Percentiles rank a stretch among this genome's conserved stretches.
These are phyloP conservation scores for Picochlorum sp. DNA, from an alignment of 139 green algal species.

Conservation along the genomic window DNA sequence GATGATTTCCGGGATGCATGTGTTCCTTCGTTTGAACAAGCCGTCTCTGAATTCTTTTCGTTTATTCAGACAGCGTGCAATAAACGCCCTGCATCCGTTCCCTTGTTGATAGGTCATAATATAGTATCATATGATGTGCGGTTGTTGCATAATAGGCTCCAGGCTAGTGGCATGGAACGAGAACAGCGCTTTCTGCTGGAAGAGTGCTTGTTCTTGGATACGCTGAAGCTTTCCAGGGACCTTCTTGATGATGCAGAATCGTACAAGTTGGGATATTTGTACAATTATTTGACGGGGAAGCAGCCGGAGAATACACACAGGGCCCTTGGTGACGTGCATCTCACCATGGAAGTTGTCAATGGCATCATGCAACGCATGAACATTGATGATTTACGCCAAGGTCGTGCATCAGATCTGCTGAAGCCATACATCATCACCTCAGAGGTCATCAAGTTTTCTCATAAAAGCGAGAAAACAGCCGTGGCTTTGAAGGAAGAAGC, in stretches of 20 bases:
- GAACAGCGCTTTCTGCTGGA: conserved; percentile 21
- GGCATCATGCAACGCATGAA: neutral
- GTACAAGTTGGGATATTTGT: conserved; percentile 5
- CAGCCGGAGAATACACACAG: neutral
- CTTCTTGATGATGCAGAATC: neutral
- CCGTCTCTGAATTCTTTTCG: conserved; percentile 20
- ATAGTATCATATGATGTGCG: conserved; percentile 26
- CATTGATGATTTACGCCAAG: neutral
- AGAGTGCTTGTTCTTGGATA: conserved; percentile 38
- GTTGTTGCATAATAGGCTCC: conserved; percentile 29
- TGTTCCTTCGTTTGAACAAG: conserved; percentile 15
- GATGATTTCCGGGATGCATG: conserved; percentile 8
- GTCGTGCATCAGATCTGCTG: neutral
- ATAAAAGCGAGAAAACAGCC: too few species aligned
- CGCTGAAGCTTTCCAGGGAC: conserved; percentile 18
- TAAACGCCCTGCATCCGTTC: conserved; percentile 4
- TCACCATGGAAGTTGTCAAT: conserved; percentile 6
- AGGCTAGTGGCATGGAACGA: neutral
- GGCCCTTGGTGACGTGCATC: conserved; percentile 2
- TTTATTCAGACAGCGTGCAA: conserved; percentile 20
- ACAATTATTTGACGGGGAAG: conserved; percentile 4
- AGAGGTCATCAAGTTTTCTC: too few species aligned
- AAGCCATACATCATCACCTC: too few species aligned
- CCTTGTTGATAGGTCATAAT: conserved; percentile 32
- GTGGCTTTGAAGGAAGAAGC: too few species aligned